Percentiles rank a stretch among this genome's conserved stretches.
These are phyloP conservation scores for Paratinospora sagittata DNA, from an alignment of 164 flowering plant species.

Conservation along the genomic window DNA sequence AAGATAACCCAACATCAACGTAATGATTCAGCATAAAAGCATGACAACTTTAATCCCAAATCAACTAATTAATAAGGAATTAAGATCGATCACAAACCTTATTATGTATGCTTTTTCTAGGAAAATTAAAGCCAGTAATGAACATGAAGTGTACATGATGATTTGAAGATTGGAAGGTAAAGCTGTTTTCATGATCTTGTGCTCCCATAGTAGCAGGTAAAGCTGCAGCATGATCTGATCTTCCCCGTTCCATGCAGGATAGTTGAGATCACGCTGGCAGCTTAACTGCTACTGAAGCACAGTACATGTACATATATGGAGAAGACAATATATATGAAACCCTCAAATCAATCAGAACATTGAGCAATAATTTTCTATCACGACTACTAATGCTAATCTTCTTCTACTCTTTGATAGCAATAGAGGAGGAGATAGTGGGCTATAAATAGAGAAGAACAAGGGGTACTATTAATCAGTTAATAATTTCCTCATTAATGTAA, in stretches of 20 bases:
- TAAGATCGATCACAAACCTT: no score
- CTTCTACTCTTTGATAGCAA: not conserved
- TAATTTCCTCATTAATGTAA: no score
- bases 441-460: not conserved
- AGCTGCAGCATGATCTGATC: constrained; percentile 4
- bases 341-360: not conserved
- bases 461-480: not conserved
- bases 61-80: no score
- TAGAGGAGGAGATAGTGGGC: not conserved
- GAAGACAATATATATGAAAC: not conserved
- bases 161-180: no score
- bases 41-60: no score
- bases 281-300: not conserved
- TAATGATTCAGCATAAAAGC: no score
- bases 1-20: no score
- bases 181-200: not conserved
- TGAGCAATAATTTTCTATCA: not conserved
- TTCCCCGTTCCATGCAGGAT: not conserved
- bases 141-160: no score
- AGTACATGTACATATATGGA: not conserved
- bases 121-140: no score
- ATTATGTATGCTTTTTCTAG: no score
- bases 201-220: not conserved
- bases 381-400: no score
- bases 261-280: constrained; percentile 3